Evolutionary conservation across 192 early-diverging fungal genomes (phyloP).

Genomic region (Spizellomyces sp.): DNA sequence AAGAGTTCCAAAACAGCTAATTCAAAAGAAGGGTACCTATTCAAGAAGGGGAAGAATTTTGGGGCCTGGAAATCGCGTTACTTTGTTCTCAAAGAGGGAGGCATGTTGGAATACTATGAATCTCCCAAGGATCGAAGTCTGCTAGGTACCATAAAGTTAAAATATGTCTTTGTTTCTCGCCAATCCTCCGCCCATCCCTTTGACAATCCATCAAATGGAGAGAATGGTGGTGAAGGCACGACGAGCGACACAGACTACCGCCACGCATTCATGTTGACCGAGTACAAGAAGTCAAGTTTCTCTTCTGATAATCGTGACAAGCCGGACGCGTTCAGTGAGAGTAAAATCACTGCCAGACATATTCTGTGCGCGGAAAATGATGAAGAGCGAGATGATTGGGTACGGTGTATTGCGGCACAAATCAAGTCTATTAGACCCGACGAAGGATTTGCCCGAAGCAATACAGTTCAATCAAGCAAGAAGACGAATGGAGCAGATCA

Average conservation of each 20-base stretch:
- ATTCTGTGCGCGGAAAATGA: conserved; percentile 90
- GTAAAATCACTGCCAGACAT: conserved; percentile 68
- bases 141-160: conserved; percentile 73
- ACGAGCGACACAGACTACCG: conserved; percentile 65
- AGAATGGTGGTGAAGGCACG: conserved; percentile 32
- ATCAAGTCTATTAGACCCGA: conserved; percentile 42
- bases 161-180: conserved; percentile 74
- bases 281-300: conserved; percentile 59
- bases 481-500: background rate
- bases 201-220: background rate
- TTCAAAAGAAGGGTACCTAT: conserved; percentile 80
- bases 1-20: background rate
- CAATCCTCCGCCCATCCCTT: conserved; percentile 4
- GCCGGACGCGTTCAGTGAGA: conserved; percentile 41
- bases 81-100: conserved; percentile 54
- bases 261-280: conserved; percentile 85
- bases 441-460: background rate
- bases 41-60: conserved; percentile 95
- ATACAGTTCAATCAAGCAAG: background rate
- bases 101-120: conserved; percentile 79
- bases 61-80: conserved; percentile 95
- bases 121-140: conserved; percentile 70
- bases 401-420: conserved; percentile 65
- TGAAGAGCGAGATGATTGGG: conserved; percentile 89
- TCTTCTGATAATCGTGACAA: conserved; percentile 10